These are phyloP conservation scores for Xylaria sp. DNA, from an alignment of 2,329 filamentous ascomycete species.

Conservation along the genomic window DNA sequence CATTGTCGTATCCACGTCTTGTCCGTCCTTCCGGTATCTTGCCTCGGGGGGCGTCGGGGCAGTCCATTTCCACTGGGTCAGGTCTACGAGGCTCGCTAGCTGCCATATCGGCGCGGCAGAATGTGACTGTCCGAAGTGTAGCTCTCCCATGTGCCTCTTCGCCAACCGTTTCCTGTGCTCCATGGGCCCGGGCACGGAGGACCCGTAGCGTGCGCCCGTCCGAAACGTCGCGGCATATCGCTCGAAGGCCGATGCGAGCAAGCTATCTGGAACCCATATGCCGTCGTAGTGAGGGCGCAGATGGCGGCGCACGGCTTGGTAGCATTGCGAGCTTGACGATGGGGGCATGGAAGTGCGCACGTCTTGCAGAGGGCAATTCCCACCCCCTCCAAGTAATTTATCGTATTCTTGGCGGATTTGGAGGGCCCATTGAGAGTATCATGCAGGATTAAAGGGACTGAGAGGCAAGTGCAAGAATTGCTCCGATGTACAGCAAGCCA, in stretches of 20 bases:
- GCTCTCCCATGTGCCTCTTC: constrained; percentile 64
- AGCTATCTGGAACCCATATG: constrained; percentile 70
- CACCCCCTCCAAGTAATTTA: constrained; percentile 24
- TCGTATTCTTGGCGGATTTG: constrained; percentile 25
- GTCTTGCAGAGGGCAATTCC: constrained; percentile 4
- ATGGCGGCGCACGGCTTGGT: constrained; percentile 59
- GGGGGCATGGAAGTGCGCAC: constrained; percentile 56
- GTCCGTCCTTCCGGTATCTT: constrained; percentile 34
- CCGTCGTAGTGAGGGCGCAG: constrained; percentile 55
- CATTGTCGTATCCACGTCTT: not conserved
- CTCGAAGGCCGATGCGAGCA: constrained; percentile 63
- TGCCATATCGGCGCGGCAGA: constrained; percentile 57
- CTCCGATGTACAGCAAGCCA: constrained; percentile 9
- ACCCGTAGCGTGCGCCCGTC: constrained; percentile 43
- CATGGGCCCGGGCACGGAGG: constrained; percentile 63
- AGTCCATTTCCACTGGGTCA: constrained; percentile 64
- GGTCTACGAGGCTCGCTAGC: constrained; percentile 56
- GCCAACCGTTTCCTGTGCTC: constrained; percentile 65
- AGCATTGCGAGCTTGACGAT: constrained; percentile 59
- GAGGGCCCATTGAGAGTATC: constrained; percentile 14
- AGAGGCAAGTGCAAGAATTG: not conserved
- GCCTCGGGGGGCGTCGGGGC: constrained; percentile 55
- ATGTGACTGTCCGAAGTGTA: constrained; percentile 55
- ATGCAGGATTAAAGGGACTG: not conserved
- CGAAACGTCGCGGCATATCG: constrained; percentile 53